A percentile compares a stretch with the other conserved stretches of the same genome.
These are phyloP conservation scores for Salix suchowensis DNA, from an alignment of 345 rosid genomes.

Conservation along the genomic window DNA sequence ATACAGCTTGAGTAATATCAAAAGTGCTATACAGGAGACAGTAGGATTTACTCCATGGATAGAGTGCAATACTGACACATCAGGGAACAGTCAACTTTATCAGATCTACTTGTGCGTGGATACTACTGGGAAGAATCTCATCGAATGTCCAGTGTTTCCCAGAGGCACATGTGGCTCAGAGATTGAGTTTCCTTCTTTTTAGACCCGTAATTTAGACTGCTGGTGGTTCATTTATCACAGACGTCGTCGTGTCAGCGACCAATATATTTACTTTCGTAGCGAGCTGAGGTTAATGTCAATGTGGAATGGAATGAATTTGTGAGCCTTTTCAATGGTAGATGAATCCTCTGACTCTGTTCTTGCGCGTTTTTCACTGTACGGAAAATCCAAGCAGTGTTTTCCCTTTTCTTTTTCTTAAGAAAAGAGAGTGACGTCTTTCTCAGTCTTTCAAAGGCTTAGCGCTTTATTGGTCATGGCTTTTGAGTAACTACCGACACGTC, in stretches of 20 bases:
- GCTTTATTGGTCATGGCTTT: too few species aligned
- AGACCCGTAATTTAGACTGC: constrained; percentile 1
- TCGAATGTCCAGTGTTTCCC: constrained; percentile 77
- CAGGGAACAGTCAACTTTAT: constrained; percentile 74
- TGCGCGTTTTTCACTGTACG: too few species aligned
- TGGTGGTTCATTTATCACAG: background rate
- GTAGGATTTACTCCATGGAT: constrained; percentile 64
- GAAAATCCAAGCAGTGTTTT: too few species aligned
- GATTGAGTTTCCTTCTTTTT: constrained; percentile 73
- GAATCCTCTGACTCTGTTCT: too few species aligned
- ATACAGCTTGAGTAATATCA: constrained; percentile 51
- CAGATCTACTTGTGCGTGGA: constrained; percentile 85
- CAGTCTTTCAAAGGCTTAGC: too few species aligned
- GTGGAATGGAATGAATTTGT: background rate
- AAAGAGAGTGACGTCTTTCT: too few species aligned
- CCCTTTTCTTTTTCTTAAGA: too few species aligned
- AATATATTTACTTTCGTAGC: background rate
- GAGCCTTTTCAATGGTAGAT: too few species aligned
- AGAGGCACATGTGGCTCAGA: constrained; percentile 47
- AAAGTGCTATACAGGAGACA: constrained; percentile 49
- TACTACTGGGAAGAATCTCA: constrained; percentile 51
- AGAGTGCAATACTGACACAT: constrained; percentile 57
- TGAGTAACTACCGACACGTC: too few species aligned
- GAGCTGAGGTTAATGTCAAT: background rate
- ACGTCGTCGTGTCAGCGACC: background rate